phyloP scores from a whole-genome alignment of 2,329 filamentous ascomycete species.

The Xylaria sp. region DNA sequence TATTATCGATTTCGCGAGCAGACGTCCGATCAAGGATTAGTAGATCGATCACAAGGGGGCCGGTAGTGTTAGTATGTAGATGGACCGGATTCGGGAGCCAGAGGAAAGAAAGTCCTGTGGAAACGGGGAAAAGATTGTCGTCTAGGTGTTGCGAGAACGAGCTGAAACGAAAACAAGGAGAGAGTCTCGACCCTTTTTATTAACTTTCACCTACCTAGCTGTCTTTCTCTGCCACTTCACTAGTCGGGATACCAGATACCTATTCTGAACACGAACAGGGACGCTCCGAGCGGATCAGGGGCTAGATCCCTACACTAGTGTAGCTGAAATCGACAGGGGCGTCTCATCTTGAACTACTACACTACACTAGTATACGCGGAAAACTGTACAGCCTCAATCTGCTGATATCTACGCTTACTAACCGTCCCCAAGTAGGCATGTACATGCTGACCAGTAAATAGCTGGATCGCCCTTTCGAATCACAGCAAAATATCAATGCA shows the following conservation, averaged over 20 bases:
- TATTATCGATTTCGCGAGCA: not conserved
- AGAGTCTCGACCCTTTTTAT: constrained; percentile 26
- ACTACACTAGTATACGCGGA: not conserved
- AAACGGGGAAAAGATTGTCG: constrained; percentile 33
- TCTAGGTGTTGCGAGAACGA: constrained; percentile 16
- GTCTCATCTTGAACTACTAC: not conserved
- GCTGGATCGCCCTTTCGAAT: not conserved
- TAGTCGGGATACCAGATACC: not conserved
- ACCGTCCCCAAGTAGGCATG: too few species aligned
- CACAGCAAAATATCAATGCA: not conserved
- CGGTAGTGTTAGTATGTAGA: not conserved
- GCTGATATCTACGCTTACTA: not conserved
- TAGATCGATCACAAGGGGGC: not conserved
- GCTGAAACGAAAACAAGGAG: constrained; percentile 30
- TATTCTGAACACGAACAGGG: not conserved
- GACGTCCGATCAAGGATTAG: not conserved
- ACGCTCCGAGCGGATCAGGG: constrained; percentile 18
- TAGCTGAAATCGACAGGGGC: constrained; percentile 11
- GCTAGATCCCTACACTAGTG: constrained; percentile 3
- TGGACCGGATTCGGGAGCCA: constrained; percentile 1
- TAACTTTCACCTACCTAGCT: not conserved
- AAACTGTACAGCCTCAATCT: not conserved
- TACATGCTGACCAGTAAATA: not conserved
- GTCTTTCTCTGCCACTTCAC: not conserved
- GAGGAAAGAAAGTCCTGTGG: not conserved